phyloP scores from a whole-genome alignment of 345 rosid genomes.

The Rhizophora apiculata region DNA sequence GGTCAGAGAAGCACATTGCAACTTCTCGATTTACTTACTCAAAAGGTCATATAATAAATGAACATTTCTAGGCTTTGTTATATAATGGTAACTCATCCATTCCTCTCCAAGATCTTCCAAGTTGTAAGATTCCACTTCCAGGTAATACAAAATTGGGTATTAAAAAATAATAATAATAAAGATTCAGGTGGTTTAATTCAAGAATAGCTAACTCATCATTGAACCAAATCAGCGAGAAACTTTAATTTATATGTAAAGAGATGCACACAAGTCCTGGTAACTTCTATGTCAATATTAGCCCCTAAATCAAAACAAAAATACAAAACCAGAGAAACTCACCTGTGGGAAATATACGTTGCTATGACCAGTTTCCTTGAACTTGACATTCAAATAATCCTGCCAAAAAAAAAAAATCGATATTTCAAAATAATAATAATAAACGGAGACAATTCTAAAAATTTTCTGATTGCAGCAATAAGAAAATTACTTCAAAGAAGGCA shows the following conservation, averaged over 20 bases:
- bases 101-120: too few relatives aligned
- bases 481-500: neutral
- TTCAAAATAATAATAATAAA: neutral
- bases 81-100: too few relatives aligned
- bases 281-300: neutral
- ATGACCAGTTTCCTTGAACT: slow-evolving; percentile 95
- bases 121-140: too few relatives aligned
- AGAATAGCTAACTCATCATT: too few relatives aligned
- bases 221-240: neutral
- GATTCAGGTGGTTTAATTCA: too few relatives aligned
- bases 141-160: too few relatives aligned
- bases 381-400: slow-evolving; percentile 84
- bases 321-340: slow-evolving; percentile 30
- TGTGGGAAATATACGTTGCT: slow-evolving; percentile 96
- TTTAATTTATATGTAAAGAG: neutral
- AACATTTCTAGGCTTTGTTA: too few relatives aligned
- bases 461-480: too few relatives aligned
- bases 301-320: neutral
- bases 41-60: neutral
- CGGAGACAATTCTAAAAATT: neutral
- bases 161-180: too few relatives aligned
- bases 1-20: neutral
- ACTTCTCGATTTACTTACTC: too few relatives aligned
- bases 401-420: neutral
- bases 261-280: neutral